These are phyloP conservation scores for Entomophthora muscae DNA, from an alignment of 371 early-diverging fungal genomes.

Conservation along the genomic window DNA sequence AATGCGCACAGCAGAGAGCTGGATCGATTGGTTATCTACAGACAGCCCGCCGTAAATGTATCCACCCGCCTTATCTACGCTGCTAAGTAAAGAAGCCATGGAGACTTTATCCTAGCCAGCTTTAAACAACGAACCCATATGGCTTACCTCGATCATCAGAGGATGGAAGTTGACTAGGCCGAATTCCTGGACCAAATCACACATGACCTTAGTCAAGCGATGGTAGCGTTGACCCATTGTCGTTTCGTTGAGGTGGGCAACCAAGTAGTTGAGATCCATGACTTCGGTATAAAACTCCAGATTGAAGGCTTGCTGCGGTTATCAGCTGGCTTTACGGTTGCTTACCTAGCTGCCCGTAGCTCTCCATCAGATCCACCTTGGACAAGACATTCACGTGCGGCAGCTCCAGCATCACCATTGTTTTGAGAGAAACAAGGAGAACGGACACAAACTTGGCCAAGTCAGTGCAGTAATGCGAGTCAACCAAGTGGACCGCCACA, in stretches of 20 bases:
- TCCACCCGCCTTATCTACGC: slow-evolving; percentile 84
- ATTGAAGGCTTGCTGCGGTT: slow-evolving; percentile 45
- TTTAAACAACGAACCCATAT: background rate
- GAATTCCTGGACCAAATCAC: slow-evolving; percentile 80
- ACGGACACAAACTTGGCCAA: slow-evolving; percentile 85
- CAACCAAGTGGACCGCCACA: slow-evolving; percentile 83
- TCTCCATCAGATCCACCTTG: too few relatives aligned
- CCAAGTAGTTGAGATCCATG: slow-evolving; percentile 66
- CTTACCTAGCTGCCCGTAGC: slow-evolving; percentile 46
- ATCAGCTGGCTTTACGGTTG: slow-evolving; percentile 12
- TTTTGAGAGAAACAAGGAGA: slow-evolving; percentile 59
- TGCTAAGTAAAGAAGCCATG: slow-evolving; percentile 50
- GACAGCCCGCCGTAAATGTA: slow-evolving; percentile 71
- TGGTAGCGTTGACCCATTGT: slow-evolving; percentile 42
- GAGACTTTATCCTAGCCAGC: slow-evolving; percentile 52
- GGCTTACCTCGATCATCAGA: slow-evolving; percentile 43
- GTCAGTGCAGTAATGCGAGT: slow-evolving; percentile 86
- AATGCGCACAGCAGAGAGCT: slow-evolving; percentile 43
- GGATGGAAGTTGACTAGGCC: slow-evolving; percentile 79
- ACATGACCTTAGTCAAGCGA: slow-evolving; percentile 59
- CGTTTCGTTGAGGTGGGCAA: slow-evolving; percentile 51
- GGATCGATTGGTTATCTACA: slow-evolving; percentile 59
- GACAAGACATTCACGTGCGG: slow-evolving; percentile 97
- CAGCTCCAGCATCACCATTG: slow-evolving; percentile 85
- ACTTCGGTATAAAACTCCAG: slow-evolving; percentile 90